A percentile compares a stretch with the other conserved stretches of the same genome.
These are phyloP conservation scores for Cordyceps militaris DNA, from an alignment of 2,329 filamentous ascomycete species.

Conservation along the genomic window DNA sequence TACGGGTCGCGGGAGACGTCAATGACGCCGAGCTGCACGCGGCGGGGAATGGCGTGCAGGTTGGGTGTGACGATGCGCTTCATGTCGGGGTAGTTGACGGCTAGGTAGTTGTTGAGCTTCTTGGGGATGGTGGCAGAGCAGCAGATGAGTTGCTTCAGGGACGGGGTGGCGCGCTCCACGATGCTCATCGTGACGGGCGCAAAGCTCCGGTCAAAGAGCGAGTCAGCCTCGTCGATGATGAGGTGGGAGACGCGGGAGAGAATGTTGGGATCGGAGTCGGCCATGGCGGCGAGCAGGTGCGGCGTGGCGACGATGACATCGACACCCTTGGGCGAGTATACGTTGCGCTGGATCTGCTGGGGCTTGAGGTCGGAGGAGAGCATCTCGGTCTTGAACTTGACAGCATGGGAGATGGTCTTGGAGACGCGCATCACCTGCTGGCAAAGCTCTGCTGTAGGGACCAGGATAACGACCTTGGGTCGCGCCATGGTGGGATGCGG, in stretches of 20 bases:
- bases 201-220: slow-evolving; percentile 89
- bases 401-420: slow-evolving; percentile 74
- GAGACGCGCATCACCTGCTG: slow-evolving; percentile 75
- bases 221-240: slow-evolving; percentile 92
- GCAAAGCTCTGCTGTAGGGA: slow-evolving; percentile 89
- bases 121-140: slow-evolving; percentile 95
- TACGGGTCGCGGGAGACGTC: slow-evolving; percentile 92
- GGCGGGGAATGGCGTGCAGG: slow-evolving; percentile 87
- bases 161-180: slow-evolving; percentile 73
- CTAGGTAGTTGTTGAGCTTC: slow-evolving; percentile 79
- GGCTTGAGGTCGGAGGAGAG: slow-evolving; percentile 73
- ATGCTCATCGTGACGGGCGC: slow-evolving; percentile 74
- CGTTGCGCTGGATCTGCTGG: slow-evolving; percentile 72
- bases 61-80: slow-evolving; percentile 87
- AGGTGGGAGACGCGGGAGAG: slow-evolving; percentile 86
- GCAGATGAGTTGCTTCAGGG: slow-evolving; percentile 77
- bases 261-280: slow-evolving; percentile 82
- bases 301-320: slow-evolving; percentile 85
- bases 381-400: slow-evolving; percentile 79
- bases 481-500: slow-evolving; percentile 68
- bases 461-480: slow-evolving; percentile 76
- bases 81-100: slow-evolving; percentile 74
- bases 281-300: slow-evolving; percentile 81
- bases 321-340: slow-evolving; percentile 75
- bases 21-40: slow-evolving; percentile 88